phyloP scores from a whole-genome alignment of 345 rosid genomes.

The Gossypium thurberi region DNA sequence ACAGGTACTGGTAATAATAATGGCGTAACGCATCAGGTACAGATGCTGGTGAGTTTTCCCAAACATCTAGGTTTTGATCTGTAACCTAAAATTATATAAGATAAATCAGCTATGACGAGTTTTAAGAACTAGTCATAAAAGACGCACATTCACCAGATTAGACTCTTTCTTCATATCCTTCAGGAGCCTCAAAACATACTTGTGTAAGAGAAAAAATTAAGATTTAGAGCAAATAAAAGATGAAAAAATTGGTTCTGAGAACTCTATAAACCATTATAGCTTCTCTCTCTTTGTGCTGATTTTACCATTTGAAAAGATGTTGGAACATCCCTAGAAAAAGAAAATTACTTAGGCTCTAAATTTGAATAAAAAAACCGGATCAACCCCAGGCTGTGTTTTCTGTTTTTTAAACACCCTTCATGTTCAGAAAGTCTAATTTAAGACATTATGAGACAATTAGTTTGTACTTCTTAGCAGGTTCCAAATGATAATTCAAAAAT shows the following conservation, averaged over 20 bases:
- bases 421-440: neutral
- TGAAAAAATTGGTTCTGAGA: neutral
- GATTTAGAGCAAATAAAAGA: neutral
- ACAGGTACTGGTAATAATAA: conserved; percentile 93
- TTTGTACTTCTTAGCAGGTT: neutral
- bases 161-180: neutral
- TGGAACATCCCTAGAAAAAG: neutral
- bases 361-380: neutral
- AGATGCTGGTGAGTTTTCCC: conserved; percentile 77
- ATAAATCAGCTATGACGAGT: conserved; percentile 12
- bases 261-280: neutral
- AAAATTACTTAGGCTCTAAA: neutral
- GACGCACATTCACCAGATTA: conserved; percentile 8
- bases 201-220: neutral
- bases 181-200: neutral
- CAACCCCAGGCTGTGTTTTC: neutral
- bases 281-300: neutral
- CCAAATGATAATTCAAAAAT: conserved; percentile 1
- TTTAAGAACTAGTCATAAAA: neutral
- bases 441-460: neutral
- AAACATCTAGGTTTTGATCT: conserved; percentile 83
- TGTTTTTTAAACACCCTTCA: neutral
- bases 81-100: conserved; percentile 57
- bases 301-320: neutral
- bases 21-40: conserved; percentile 94